Base-by-base conservation (phyloP, 768 basidiomycete genomes). In the Lactarius quietus region DNA sequence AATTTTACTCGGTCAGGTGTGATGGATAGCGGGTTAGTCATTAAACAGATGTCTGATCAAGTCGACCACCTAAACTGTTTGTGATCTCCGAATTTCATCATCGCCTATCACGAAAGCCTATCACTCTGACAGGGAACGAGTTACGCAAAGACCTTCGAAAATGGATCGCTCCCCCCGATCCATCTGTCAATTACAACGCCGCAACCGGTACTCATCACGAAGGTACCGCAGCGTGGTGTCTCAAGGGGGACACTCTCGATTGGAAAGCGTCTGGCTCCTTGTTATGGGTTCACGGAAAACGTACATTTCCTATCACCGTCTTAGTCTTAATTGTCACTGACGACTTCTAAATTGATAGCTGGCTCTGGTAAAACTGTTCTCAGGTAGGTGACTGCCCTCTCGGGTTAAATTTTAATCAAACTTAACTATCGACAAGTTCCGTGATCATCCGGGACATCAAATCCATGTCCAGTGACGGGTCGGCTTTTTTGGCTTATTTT, bases 221-320 rank as follows among this genome's bases (percentile, higher is more conserved):
- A 7, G 48, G 48, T 26, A 60, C 45, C 14, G 33, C 59, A n/a
- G 15, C 12, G 1, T 60, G 59, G 59, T 52, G 48, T 26, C 26
- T 10, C 15, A 3, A 61, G 20, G 26, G 60, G 3, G 7, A 14
- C 1, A n/a, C 36, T 5, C 39, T 56, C 31, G 26, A 33, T 43
- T 62, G 62, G 54, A 57, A 56, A n/a, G 15, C 20, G 6, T 43
- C 48, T 8, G 36, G 52, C 28, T 43, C 54, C 41, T 41, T 62
- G 14, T 17, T 55, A 9, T 62, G 62, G 54, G 15, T 56, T 2
- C 29, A 55, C 26, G 54, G 54, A 26, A 57, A 62, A 18, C 54
- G 62, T 62, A 55, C 3, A 33, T 9, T 6, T 36, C 6, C 36
- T 9, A 36, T 36, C 36, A 36, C 10, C 10, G 36, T 33, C n/a